phyloP scores from a whole-genome alignment of 169 alveolate genomes.

The Plasmodium vivax region DNA sequence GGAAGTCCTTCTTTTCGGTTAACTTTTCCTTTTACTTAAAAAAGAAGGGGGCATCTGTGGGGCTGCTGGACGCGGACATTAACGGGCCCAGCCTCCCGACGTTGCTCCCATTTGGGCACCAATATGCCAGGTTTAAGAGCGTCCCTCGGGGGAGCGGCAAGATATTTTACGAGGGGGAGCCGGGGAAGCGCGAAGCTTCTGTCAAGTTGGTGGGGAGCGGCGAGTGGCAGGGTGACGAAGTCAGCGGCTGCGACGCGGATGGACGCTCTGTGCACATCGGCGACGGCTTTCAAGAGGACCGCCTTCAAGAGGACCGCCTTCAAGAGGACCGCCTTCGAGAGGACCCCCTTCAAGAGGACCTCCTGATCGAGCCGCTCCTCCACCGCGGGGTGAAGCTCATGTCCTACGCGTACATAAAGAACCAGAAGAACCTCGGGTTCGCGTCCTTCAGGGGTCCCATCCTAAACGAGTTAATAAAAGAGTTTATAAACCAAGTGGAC shows the following conservation, averaged over 20 bases:
- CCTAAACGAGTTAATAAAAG: constrained; percentile 92
- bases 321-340: neutral
- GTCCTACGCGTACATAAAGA: constrained; percentile 75
- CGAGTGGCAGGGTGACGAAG: neutral
- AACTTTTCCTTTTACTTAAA: constrained; percentile 90
- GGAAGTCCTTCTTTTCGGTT: constrained; percentile 92
- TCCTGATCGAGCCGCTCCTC: constrained; percentile 78
- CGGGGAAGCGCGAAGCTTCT: neutral
- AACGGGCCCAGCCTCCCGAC: constrained; percentile 97
- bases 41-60: constrained; percentile 91
- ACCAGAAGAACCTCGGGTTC: constrained; percentile 77
- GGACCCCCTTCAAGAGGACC: neutral
- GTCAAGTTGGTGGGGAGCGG: neutral
- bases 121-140: constrained; percentile 78
- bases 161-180: constrained; percentile 35
- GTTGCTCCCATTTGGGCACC: constrained; percentile 84
- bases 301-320: too few species aligned
- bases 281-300: too few species aligned
- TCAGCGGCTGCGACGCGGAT: neutral
- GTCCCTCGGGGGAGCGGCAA: neutral
- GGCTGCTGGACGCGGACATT: constrained; percentile 96
- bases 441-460: constrained; percentile 96
- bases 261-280: neutral
- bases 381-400: constrained; percentile 79
- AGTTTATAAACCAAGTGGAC: constrained; percentile 91